Evolutionary conservation across 352 stramenopile species (phyloP), one percentile per base, ranked within the genome.

Genomic region (Globisporangium paddicum): DNA sequence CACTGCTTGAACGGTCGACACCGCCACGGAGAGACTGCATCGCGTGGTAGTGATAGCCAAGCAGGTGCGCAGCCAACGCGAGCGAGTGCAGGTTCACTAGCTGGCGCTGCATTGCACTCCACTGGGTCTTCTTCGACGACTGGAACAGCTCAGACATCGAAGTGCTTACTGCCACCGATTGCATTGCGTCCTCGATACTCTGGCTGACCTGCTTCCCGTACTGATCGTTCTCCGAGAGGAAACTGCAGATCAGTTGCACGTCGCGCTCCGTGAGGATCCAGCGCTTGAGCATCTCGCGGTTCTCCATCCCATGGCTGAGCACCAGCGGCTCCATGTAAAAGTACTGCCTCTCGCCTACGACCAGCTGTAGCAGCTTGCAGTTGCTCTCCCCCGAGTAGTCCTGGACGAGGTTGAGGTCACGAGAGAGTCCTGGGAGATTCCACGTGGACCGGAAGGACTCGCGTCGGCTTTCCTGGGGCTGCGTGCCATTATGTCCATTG

Each of bases 321-420:
- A 46, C 19, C 14, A 90, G 66, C 1, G 77, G 77, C 49, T 90
- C 77, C 21, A 92, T 54, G 55, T 90, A 92, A 26, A 92, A 92
- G 30, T 92, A 92, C 54, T 92, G 82, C 6, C 82, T 77, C 55
- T 90, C 72, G 1, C 82, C 82, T 30, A 73, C 71, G 3, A 92
- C 44, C 21, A 88, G 75, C 10, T 58, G 72, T 21, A 92, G 65
- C 35, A 92, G n/a, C 37, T 72, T 71, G 46, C 77, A 87, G 9
- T 89, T 60, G 11, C 67, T 87, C 61, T 92, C 82, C 9, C 73
- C 67, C 3, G 73, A 77, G 69, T 90, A 92, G 55, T 89, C 82
- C 40, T 90, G 82, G 48, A 92, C 82, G 64, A 90, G 66, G 55
- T 92, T 92, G 44, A 92, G 64, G 32, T 92, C 82, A 11, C 75